Conservation (phyloP, 345 rosid genomes). For the Litchi chinensis region DNA sequence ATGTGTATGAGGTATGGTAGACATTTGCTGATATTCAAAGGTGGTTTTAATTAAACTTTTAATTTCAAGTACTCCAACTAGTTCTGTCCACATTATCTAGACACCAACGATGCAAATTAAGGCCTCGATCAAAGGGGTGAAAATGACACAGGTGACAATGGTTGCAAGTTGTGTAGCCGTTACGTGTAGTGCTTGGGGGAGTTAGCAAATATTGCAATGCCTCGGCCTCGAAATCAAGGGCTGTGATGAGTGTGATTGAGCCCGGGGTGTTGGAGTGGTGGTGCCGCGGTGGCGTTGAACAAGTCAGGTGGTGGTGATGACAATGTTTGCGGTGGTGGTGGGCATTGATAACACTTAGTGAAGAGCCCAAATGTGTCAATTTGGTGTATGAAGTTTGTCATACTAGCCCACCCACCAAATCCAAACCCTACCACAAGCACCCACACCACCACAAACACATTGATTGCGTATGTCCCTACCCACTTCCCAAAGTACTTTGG, state of each 20-base stretch:
- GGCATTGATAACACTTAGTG: conserved; percentile 96
- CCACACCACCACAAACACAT: conserved; percentile 86
- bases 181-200: too few relatives aligned
- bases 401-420: conserved; percentile 97
- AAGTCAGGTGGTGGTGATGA: conserved; percentile 32
- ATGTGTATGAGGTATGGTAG: neutral
- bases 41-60: neutral
- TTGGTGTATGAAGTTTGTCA: conserved; percentile 84
- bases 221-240: conserved; percentile 25
- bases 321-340: conserved; percentile 31
- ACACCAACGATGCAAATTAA: neutral
- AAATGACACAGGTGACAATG: too few relatives aligned
- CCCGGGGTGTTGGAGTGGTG: conserved; percentile 44
- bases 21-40: neutral
- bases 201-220: too few relatives aligned
- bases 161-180: too few relatives aligned
- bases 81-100: conserved; percentile 10
- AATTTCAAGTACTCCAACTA: conserved; percentile 3
- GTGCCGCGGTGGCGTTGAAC: conserved; percentile 42
- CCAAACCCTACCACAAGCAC: conserved; percentile 91
- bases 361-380: conserved; percentile 95
- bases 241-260: conserved; percentile 49
- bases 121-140: neutral
- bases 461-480: conserved; percentile 82
- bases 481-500: conserved; percentile 75